Evolutionary conservation across 805 yeast genomes (phyloP), one percentile per base, ranked within the genome.

Genomic region (Zygotorulaspora chibaensis): DNA sequence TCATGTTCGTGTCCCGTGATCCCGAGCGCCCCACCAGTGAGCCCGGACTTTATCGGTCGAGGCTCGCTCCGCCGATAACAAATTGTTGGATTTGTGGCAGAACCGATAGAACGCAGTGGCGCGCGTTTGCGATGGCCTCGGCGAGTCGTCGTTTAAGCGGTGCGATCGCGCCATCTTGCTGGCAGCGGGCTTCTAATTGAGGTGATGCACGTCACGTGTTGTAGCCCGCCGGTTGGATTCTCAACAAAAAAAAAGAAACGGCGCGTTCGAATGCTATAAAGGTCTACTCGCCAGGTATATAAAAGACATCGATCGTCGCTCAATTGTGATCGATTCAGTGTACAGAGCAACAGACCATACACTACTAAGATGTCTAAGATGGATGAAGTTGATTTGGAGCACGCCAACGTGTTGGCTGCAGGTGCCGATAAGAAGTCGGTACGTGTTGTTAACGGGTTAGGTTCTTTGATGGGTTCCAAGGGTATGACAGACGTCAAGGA

Each of bases 371-470:
- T 45, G 50, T 42, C 43, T 12, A 41, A 35, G 25, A 49, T 49
- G 52, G 56, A 52, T 31, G 59, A 59, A 40, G 77, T 81, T 42
- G 89, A 86, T 62, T 73, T 86, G 53, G 76, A 81, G 37, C 71
- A 77, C 44, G 87, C 89, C 49, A 85, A 84, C 65, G 80, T 87
- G 38, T 75, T 86, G 50, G 95, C 95, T 13, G 85, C 93, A 9
- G 95, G 95, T 54, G 78, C 87, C 44, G 80, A 84, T 71, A 83
- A 81, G 62, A 75, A 79, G 57, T 72, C 73, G 45, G 80, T 79
- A 42, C 76, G 91, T 67, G 80, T 84, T 42, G 91, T 84, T 39
- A 89, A 89, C 46, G 86, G 89, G 15, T 84, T 89, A 40, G 93
- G 93, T 34, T 71, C 71, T 40, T 69, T 86, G 58, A 86, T 86